phyloP scores from a whole-genome alignment of 208 protist species.

The Angomonas ambiguus region DNA sequence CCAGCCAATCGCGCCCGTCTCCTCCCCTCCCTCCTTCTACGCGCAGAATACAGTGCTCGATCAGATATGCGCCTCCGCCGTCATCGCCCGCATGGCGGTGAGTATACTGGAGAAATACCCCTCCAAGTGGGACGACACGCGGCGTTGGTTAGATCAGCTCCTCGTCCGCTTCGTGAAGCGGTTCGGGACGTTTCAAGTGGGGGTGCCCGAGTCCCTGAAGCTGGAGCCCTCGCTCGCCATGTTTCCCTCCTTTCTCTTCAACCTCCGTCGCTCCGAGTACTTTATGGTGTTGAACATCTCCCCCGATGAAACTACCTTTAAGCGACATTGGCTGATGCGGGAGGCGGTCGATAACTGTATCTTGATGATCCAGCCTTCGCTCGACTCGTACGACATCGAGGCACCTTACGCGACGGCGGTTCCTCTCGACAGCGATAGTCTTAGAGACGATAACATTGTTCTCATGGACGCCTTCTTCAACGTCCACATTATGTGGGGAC shows the following conservation, averaged over 20 bases:
- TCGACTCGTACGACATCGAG: slow-evolving; percentile 94
- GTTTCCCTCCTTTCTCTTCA: slow-evolving; percentile 99
- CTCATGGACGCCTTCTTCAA: slow-evolving; percentile 99
- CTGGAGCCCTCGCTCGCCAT: slow-evolving; percentile 91
- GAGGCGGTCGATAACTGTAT: slow-evolving; percentile 93
- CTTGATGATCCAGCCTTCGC: slow-evolving; percentile 98
- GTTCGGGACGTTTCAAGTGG: slow-evolving; percentile 89
- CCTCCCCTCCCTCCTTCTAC: slow-evolving; percentile 43
- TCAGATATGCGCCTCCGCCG: slow-evolving; percentile 88
- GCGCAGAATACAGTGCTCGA: slow-evolving; percentile 86
- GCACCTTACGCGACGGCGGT: slow-evolving; percentile 77
- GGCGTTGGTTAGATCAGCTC: slow-evolving; percentile 97
- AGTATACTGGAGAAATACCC: slow-evolving; percentile 63
- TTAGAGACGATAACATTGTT: slow-evolving; percentile 93
- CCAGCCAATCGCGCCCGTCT: slow-evolving; percentile 52
- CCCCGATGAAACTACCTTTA: slow-evolving; percentile 98
- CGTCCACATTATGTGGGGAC: slow-evolving; percentile 97
- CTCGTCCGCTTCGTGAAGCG: slow-evolving; percentile 96
- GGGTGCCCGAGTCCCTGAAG: slow-evolving; percentile 83
- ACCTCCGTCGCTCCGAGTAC: slow-evolving; percentile 97
- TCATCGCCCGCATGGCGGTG: slow-evolving; percentile 75
- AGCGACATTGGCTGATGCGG: slow-evolving; percentile 94
- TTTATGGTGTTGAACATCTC: slow-evolving; percentile 96
- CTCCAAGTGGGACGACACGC: slow-evolving; percentile 86
- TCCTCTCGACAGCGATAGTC: slow-evolving; percentile 87